Evolutionary conservation across 2,329 filamentous ascomycete species (phyloP), one percentile per base, ranked within the genome.

Genomic region (Emergomyces orientalis): DNA sequence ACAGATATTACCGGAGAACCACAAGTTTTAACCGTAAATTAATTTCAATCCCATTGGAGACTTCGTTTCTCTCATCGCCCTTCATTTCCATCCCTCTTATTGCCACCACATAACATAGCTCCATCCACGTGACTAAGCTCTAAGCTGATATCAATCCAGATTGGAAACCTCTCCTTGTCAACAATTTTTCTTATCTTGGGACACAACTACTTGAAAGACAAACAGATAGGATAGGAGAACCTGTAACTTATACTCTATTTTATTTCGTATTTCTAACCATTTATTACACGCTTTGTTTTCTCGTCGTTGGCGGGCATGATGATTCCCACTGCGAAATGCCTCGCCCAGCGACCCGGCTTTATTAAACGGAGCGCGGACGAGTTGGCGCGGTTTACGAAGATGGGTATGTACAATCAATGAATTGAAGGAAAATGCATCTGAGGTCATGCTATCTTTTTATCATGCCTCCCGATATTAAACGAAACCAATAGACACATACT

Each of bases 361-460:
- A 72, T 83, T 69, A 81, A 78, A 67, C 80, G 84, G 59, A 86
- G 82, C 64, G 71, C 85, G 61, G 82, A 85, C 55, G 84, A 87
- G 70, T 76, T 86, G 67, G 80, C 81, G 65, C 79, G 83, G 34
- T 76, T 84, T 62, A 81, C 84, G 54, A 78, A 73, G 65, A 80
- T 83, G 64, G 82, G 83, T 85, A 72, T 45, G 72, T 68, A 55
- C 7, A 56, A 37, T 25, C n/a, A 39, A 37, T 41, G 13, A 8
- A 54, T 25, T 37, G n/a, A 55, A 37, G 49, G 13, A 14, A 14
- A 17, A 19, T 52, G 27, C 19, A 32, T 34, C 30, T n/a, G 2
- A 14, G 1, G 22, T 11, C 27, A 55, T 34, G 13, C 17, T 22
- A 30, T 9, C 3, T 55, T 37, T 3, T 30, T 30, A 11, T 55